A percentile compares a stretch with the other conserved stretches of the same genome.
Conservation (phyloP, 169 alveolate genomes). For the Plasmodium relictum region DNA sequence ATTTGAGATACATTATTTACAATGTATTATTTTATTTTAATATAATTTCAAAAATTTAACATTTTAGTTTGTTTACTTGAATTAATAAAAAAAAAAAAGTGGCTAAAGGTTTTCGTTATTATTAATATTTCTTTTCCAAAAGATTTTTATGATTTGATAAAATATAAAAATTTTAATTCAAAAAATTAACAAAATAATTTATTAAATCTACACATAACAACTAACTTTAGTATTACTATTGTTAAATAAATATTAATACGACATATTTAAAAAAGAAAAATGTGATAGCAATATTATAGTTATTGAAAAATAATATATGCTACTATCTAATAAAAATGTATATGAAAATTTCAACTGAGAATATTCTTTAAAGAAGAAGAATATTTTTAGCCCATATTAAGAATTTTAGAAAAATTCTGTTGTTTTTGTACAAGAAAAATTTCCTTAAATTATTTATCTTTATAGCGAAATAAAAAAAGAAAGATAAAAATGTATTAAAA, state of each 20-base stretch:
- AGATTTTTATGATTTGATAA: conserved; percentile 16
- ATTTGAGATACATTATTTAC: conserved; percentile 3
- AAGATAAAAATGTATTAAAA: conserved; percentile 1
- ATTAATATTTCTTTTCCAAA: not conserved
- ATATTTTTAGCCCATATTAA: conserved; percentile 1
- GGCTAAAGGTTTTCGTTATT: not conserved
- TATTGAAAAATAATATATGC: conserved; percentile 2
- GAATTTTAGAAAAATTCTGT: conserved; percentile 22
- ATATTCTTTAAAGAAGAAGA: conserved; percentile 8
- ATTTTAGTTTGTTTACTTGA: conserved; percentile 8
- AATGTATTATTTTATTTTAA: conserved; percentile 3
- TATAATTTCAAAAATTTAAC: not conserved
- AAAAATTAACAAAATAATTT: not conserved
- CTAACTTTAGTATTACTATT: conserved; percentile 9
- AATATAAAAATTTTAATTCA: conserved; percentile 15
- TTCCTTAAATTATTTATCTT: conserved; percentile 1
- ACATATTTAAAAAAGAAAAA: conserved; percentile 2
- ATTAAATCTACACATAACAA: not conserved
- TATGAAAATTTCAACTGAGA: conserved; percentile 2
- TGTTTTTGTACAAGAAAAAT: not conserved
- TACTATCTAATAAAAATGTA: not conserved
- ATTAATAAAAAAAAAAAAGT: not conserved
- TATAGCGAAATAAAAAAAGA: conserved; percentile 12
- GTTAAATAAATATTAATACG: conserved; percentile 4
- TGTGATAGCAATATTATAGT: not conserved